Evolutionary conservation across 345 rosid species (phyloP).

Genomic region (Syzygium grande): DNA sequence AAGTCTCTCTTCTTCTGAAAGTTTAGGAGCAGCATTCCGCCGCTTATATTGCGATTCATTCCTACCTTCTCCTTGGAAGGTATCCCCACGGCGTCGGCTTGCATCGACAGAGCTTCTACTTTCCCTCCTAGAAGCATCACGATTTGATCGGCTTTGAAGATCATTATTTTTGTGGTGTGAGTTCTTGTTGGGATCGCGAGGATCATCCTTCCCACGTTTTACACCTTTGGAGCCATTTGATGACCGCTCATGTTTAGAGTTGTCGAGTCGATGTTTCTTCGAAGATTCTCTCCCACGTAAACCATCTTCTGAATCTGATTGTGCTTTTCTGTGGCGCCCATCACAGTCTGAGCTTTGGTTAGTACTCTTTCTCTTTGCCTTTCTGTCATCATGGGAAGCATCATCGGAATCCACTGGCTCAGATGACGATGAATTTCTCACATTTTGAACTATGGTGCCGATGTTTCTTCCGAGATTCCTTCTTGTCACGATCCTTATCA

Average conservation of each 20-base stretch:
- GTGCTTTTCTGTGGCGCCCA: slow-evolving; percentile 12
- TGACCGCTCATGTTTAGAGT: slow-evolving; percentile 5
- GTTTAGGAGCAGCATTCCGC: slow-evolving; percentile 34
- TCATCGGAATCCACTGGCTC: slow-evolving; percentile 21
- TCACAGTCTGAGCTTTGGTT: slow-evolving; percentile 15
- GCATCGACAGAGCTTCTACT: slow-evolving; percentile 7
- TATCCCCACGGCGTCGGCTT: background rate
- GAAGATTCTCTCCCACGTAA: slow-evolving; percentile 12
- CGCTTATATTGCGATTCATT: slow-evolving; percentile 29
- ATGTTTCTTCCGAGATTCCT: slow-evolving; percentile 28
- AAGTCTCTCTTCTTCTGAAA: slow-evolving; percentile 83
- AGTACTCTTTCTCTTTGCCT: slow-evolving; percentile 9
- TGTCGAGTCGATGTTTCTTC: background rate
- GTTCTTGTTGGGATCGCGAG: slow-evolving; percentile 18
- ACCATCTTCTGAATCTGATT: slow-evolving; percentile 28
- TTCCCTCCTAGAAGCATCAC: slow-evolving; percentile 10
- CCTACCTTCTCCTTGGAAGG: slow-evolving; percentile 1
- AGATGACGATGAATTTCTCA: slow-evolving; percentile 30
- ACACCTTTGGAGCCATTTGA: slow-evolving; percentile 9
- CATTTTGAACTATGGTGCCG: slow-evolving; percentile 30
- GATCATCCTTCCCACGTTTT: slow-evolving; percentile 15
- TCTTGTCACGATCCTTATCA: slow-evolving; percentile 20
- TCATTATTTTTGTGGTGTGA: slow-evolving; percentile 15
- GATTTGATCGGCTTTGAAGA: slow-evolving; percentile 9
- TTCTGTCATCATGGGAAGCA: slow-evolving; percentile 19